These are phyloP conservation scores for Neocallimastix lanati DNA, from an alignment of 192 early-diverging fungal genomes.

Conservation along the genomic window DNA sequence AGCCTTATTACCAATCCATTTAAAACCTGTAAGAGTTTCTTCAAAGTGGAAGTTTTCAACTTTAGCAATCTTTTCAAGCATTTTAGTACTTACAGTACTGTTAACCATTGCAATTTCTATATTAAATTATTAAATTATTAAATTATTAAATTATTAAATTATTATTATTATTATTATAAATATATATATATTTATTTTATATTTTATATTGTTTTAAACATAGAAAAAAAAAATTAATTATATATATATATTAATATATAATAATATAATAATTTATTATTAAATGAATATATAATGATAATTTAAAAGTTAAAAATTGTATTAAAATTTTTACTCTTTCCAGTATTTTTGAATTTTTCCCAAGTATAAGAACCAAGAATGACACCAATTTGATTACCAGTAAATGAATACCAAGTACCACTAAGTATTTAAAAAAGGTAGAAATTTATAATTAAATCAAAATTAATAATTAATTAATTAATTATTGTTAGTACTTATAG, in stretches of 20 bases:
- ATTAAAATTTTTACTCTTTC: constrained; percentile 28
- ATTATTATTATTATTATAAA: no score
- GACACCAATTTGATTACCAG: constrained; percentile 75
- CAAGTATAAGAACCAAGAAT: not conserved
- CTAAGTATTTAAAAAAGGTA: constrained; percentile 3
- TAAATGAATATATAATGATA: no score
- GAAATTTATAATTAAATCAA: no score
- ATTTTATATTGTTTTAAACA: not conserved
- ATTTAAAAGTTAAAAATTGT: no score
- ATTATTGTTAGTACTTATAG: no score
- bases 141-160: not conserved
- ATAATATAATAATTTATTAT: no score
- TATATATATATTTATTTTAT: no score
- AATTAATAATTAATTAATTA: no score
- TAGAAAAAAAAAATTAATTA: constrained; percentile 1
- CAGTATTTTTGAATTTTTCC: constrained; percentile 7
- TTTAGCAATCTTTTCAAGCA: constrained; percentile 54
- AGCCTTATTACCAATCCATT: constrained; percentile 80
- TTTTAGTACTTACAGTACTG: constrained; percentile 73
- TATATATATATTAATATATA: no score
- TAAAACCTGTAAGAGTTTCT: constrained; percentile 90
- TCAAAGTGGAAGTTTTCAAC: constrained; percentile 64
- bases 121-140: no score
- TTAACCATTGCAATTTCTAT: constrained; percentile 51
- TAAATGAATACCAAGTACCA: constrained; percentile 62